A percentile compares a stretch with the other conserved stretches of the same genome.
phyloP scores from a whole-genome alignment of 2,329 filamentous ascomycete species.

The Plectosphaerella cucumerina region DNA sequence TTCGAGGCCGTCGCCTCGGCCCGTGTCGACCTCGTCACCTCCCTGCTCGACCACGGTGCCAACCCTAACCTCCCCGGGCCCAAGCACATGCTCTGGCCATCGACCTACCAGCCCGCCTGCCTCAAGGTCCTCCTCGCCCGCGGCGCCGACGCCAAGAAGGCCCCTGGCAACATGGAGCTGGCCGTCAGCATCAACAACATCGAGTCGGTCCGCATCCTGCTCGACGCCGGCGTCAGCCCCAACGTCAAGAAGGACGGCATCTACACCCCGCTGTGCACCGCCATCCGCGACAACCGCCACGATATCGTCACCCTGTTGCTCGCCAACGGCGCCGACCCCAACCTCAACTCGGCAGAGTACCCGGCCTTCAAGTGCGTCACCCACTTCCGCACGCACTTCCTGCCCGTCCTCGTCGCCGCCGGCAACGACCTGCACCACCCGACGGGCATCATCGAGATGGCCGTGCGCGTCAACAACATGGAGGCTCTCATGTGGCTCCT shows the following conservation, averaged over 20 bases:
- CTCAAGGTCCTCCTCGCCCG: constrained; percentile 54
- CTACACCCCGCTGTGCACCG: constrained; percentile 64
- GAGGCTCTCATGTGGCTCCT: constrained; percentile 58
- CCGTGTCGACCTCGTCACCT: constrained; percentile 51
- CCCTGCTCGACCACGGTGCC: constrained; percentile 50
- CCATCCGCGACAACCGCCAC: constrained; percentile 61
- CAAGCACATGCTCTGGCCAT: constrained; percentile 65
- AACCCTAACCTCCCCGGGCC: constrained; percentile 66
- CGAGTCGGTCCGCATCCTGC: constrained; percentile 53
- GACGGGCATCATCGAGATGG: constrained; percentile 62
- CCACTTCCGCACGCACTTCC: constrained; percentile 57
- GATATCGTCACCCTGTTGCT: constrained; percentile 60
- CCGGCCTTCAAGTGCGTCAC: constrained; percentile 66
- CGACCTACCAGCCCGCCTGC: constrained; percentile 54
- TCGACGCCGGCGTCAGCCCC: constrained; percentile 55
- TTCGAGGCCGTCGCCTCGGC: constrained; percentile 56
- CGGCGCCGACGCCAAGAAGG: constrained; percentile 57
- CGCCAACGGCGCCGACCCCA: constrained; percentile 55
- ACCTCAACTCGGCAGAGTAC: constrained; percentile 59
- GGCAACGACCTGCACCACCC: constrained; percentile 56
- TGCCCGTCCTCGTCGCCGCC: constrained; percentile 55
- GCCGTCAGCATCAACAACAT: constrained; percentile 60
- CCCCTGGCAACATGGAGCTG: constrained; percentile 60
- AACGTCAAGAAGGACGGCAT: constrained; percentile 61
- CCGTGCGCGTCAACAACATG: constrained; percentile 57